A percentile compares a stretch with the other conserved stretches of the same genome.
Evolutionary conservation across 2,329 filamentous ascomycete species (phyloP).

Genomic region (Claviceps sorghi): DNA sequence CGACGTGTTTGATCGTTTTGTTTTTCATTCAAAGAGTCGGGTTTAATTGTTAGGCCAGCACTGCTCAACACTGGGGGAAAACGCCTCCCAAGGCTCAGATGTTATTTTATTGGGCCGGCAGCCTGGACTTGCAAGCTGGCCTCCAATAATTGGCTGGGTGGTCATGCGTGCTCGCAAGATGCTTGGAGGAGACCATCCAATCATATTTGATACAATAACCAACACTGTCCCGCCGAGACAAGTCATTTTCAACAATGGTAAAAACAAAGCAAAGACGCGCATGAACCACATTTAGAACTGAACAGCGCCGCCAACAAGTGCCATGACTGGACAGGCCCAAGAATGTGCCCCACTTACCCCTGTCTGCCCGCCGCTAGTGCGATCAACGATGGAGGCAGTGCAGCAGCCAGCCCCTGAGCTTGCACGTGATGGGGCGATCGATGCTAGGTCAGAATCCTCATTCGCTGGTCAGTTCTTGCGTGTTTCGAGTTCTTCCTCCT

Average conservation of each 20-base stretch:
- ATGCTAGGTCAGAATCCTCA: not conserved
- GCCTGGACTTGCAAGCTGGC: too few species aligned
- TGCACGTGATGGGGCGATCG: not conserved
- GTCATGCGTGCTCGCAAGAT: not conserved
- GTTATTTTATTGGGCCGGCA: too few species aligned
- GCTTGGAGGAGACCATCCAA: not conserved
- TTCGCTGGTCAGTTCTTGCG: not conserved
- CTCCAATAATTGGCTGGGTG: not conserved
- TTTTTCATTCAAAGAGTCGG: too few species aligned
- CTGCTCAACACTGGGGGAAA: not conserved
- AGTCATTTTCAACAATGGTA: not conserved
- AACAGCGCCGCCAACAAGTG: not conserved
- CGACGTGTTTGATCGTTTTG: not conserved
- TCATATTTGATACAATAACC: not conserved
- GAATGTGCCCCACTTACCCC: not conserved
- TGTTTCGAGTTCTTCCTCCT: not conserved
- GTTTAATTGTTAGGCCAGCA: not conserved
- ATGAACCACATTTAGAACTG: not conserved
- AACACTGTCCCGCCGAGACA: not conserved
- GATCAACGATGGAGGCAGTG: not conserved
- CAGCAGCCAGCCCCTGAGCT: not conserved
- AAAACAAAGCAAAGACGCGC: not conserved
- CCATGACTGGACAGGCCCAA: not conserved
- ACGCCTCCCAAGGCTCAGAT: too few species aligned
- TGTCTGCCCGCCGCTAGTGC: not conserved